Percentiles rank a stretch among this genome's conserved stretches.
These are phyloP conservation scores for Hibiscus trionum DNA, from an alignment of 345 rosid genomes.

Conservation along the genomic window DNA sequence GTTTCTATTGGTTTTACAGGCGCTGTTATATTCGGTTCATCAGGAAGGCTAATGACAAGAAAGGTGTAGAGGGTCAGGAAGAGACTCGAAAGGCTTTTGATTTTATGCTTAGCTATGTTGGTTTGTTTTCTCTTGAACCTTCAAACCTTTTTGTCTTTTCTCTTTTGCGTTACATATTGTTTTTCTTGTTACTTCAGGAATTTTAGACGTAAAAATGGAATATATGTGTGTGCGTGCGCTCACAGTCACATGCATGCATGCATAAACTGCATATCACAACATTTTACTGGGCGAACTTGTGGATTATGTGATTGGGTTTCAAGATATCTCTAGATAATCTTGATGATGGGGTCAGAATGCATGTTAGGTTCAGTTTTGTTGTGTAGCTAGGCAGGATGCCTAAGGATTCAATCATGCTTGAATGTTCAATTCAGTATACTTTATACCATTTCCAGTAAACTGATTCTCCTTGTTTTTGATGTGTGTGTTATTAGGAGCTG, in stretches of 20 bases:
- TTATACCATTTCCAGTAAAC: not conserved
- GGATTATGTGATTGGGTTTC: not conserved
- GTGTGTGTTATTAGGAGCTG: constrained; percentile 57
- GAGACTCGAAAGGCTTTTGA: constrained; percentile 90
- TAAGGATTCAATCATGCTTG: not conserved
- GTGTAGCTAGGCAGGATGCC: not conserved
- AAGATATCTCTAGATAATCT: not conserved
- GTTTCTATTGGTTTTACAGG: constrained; percentile 42
- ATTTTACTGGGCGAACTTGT: too few species aligned
- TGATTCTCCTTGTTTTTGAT: constrained; percentile 19
- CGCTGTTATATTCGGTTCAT: constrained; percentile 91
- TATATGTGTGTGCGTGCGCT: not conserved
- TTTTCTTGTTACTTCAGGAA: not conserved
- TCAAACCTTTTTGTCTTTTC: not conserved
- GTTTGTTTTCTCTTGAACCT: constrained; percentile 32
- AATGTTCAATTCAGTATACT: not conserved
- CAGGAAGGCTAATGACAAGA: constrained; percentile 84
- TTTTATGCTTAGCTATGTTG: constrained; percentile 81
- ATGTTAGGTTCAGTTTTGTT: not conserved
- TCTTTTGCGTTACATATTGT: not conserved
- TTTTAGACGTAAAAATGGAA: not conserved
- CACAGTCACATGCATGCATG: too few species aligned
- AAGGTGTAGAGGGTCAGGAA: constrained; percentile 80
- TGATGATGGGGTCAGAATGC: not conserved
- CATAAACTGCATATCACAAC: too few species aligned